Evolutionary conservation across 2,329 filamentous ascomycete genomes (phyloP), one percentile per base, ranked within the genome.

Genomic region (Stachybotrys elegans): DNA sequence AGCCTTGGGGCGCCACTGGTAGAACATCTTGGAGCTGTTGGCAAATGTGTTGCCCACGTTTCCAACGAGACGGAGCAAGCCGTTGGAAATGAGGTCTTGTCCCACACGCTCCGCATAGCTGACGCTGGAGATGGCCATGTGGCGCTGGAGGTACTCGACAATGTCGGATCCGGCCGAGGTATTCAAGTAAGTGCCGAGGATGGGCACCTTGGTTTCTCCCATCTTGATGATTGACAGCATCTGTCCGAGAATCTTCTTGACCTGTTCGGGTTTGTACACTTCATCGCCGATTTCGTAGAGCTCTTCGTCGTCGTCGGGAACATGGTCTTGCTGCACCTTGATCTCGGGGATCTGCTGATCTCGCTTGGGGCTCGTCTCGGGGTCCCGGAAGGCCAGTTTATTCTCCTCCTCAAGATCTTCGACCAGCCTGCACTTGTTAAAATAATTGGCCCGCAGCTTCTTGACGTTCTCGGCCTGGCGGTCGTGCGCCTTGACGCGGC

Each of bases 351-450:
- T 86, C 27, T 67, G 65, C 43, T 79, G 75, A 47, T 56, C 57
- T 34, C 73, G 62, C 62, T 82, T 73, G 4, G 86, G 84, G 63
- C 86, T 90, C 25, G 65, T 72, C 56, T 84, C 79, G 3, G 90
- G 89, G 52, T 91, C 89, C 65, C 95, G 90, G 68, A 98, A 98
- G 31, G 91, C 93, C 44, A 98, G 78, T 69, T 98, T 97, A 66
- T 96, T 95, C 72, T 98, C 94, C 68, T 98, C 93, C 64, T 98
- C 93, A 48, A 97, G 71, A 61, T 98, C 93, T 63, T 98, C 94
- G 6, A 97, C 86, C 49, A 96, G 73, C 40, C 94, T 85, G 64
- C 93, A 98, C 70, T 97, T 98, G 75, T 97, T 98, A 78, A 97
- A 97, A 69, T 98, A 98, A 56, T 88, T 87, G 66, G 88, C 95